Percentiles rank a stretch among this genome's conserved stretches.
phyloP scores from a whole-genome alignment of 2,329 filamentous ascomycete species.

The Lachnellula arida region DNA sequence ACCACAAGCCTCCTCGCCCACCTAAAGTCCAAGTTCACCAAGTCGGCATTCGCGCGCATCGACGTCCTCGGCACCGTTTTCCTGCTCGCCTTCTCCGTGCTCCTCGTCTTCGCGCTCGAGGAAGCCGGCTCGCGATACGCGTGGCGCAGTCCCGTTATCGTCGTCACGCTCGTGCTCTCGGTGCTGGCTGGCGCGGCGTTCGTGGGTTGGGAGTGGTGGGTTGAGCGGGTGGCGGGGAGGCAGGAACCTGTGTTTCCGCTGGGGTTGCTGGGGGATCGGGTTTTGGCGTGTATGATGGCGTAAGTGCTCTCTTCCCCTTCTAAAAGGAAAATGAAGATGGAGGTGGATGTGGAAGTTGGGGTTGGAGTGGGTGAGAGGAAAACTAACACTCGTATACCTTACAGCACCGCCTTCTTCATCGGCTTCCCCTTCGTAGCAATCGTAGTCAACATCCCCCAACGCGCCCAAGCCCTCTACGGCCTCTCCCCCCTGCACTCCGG shows the following conservation, averaged over 20 bases:
- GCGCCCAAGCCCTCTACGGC: slow-evolving; percentile 11
- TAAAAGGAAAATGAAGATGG: too few relatives aligned
- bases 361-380: too few relatives aligned
- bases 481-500: slow-evolving; percentile 3
- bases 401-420: slow-evolving; percentile 9
- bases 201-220: slow-evolving; percentile 31
- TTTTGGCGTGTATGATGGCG: slow-evolving; percentile 10
- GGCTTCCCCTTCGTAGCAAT: slow-evolving; percentile 13
- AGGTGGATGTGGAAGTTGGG: background rate
- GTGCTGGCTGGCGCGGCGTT: slow-evolving; percentile 30
- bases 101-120: slow-evolving; percentile 43
- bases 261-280: slow-evolving; percentile 9
- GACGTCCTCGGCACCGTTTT: slow-evolving; percentile 26
- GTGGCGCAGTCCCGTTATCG: slow-evolving; percentile 39
- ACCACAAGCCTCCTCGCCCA: background rate
- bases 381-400: background rate
- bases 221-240: slow-evolving; percentile 7
- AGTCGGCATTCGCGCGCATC: background rate
- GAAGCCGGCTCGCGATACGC: slow-evolving; percentile 39
- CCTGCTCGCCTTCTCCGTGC: slow-evolving; percentile 38
- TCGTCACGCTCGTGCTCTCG: slow-evolving; percentile 28
- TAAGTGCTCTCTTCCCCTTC: slow-evolving; percentile 4
- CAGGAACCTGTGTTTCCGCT: slow-evolving; percentile 16
- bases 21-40: background rate
- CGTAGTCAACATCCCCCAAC: slow-evolving; percentile 15